A percentile compares a stretch with the other conserved stretches of the same genome.
Evolutionary conservation across 768 basidiomycete genomes (phyloP).

Genomic region (Ramaria sp.): DNA sequence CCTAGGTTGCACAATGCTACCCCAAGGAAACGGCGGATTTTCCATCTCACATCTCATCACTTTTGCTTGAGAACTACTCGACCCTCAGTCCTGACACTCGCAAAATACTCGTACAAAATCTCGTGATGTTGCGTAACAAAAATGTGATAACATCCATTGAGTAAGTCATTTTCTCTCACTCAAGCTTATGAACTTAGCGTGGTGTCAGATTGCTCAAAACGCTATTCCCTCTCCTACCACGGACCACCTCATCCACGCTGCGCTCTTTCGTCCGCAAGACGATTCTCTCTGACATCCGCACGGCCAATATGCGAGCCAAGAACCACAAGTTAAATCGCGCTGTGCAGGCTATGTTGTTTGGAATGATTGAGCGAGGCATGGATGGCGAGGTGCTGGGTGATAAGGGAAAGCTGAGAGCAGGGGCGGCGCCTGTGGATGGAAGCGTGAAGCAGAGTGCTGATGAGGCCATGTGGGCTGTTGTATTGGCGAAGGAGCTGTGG

Average conservation of each 20-base stretch:
- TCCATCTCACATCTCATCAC: constrained; percentile 63
- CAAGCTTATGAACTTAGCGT: too few relatives aligned
- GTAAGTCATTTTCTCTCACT: constrained; percentile 33
- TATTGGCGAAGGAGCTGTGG: constrained; percentile 91
- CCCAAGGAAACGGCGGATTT: constrained; percentile 84
- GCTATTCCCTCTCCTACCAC: constrained; percentile 93
- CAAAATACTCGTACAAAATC: constrained; percentile 76
- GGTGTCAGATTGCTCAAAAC: constrained; percentile 65
- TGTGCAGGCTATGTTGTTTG: constrained; percentile 91
- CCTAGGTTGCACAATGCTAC: constrained; percentile 83
- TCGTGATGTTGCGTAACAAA: constrained; percentile 91
- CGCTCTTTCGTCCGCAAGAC: constrained; percentile 84
- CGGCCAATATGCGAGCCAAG: constrained; percentile 77
- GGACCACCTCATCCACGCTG: constrained; percentile 77
- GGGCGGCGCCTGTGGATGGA: constrained; percentile 25
- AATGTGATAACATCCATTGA: constrained; percentile 86
- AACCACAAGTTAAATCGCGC: constrained; percentile 95
- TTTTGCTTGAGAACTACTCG: constrained; percentile 73
- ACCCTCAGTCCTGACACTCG: constrained; percentile 71
- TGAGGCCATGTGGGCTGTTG: constrained; percentile 97
- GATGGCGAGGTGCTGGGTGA: constrained; percentile 69
- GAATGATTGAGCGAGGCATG: constrained; percentile 93
- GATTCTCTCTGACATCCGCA: constrained; percentile 86
- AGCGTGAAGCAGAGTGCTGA: constrained; percentile 37
- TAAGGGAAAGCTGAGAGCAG: constrained; percentile 61